Evolutionary conservation across 495 filamentous ascomycete genomes (phyloP).

Genomic region (Podospora australis): DNA sequence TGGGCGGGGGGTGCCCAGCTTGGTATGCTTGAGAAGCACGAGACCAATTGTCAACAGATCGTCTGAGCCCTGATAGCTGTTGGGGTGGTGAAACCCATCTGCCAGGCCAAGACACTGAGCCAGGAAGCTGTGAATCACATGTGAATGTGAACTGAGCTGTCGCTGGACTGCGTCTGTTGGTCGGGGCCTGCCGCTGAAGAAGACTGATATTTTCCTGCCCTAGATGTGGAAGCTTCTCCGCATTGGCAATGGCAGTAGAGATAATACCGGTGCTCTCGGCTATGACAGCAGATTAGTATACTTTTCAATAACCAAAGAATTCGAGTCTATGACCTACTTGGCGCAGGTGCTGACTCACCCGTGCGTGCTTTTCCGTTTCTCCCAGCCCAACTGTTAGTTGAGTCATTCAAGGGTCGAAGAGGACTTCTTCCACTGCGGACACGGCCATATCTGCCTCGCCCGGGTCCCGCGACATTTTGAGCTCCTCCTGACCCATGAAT

Average conservation of each 20-base stretch:
- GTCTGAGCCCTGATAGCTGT: slow-evolving; percentile 5
- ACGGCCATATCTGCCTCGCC: slow-evolving; percentile 71
- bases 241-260: slow-evolving; percentile 80
- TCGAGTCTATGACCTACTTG: slow-evolving; percentile 38
- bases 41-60: slow-evolving; percentile 13
- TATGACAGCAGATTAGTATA: slow-evolving; percentile 17
- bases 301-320: too few relatives aligned
- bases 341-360: slow-evolving; percentile 32
- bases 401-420: slow-evolving; percentile 48
- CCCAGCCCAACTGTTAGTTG: slow-evolving; percentile 47
- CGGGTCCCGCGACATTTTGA: slow-evolving; percentile 69
- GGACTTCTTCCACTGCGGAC: slow-evolving; percentile 59
- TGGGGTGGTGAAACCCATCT: slow-evolving; percentile 7
- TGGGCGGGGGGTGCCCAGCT: not conserved
- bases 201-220: slow-evolving; percentile 71
- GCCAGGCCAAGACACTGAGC: slow-evolving; percentile 42
- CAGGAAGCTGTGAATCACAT: slow-evolving; percentile 56
- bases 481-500: too few relatives aligned
- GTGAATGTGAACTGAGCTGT: slow-evolving; percentile 91
- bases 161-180: slow-evolving; percentile 51
- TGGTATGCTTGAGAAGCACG: slow-evolving; percentile 10
- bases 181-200: slow-evolving; percentile 61
- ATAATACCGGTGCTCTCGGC: slow-evolving; percentile 70
- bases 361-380: slow-evolving; percentile 39
- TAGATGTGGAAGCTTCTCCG: slow-evolving; percentile 58